These are phyloP conservation scores for Trametes gibbosa DNA, from an alignment of 768 basidiomycete genomes.

Conservation along the genomic window DNA sequence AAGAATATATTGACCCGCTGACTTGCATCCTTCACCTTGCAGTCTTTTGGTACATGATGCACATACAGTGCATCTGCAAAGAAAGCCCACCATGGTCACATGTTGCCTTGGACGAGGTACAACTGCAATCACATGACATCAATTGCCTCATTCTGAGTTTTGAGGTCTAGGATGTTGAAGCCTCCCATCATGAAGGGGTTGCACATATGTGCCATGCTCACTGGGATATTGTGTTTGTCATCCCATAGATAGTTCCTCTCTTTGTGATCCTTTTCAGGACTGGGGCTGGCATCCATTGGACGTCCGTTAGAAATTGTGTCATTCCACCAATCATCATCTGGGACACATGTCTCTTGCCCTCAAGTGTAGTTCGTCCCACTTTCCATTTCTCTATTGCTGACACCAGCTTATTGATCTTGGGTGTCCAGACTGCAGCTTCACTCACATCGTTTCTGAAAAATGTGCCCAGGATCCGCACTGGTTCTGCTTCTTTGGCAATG, in stretches of 20 bases:
- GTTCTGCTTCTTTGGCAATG: background rate
- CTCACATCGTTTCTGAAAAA: background rate
- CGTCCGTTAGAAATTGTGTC: constrained; percentile 27
- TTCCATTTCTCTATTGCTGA: background rate
- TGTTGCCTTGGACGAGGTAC: background rate
- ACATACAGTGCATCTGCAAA: constrained; percentile 11
- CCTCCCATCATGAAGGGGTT: background rate
- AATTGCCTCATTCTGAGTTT: constrained; percentile 2
- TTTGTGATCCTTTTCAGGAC: background rate
- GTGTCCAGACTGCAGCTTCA: constrained; percentile 2
- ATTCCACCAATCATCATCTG: constrained; percentile 21
- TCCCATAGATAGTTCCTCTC: constrained; percentile 7
- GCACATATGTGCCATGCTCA: background rate
- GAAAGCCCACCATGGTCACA: background rate
- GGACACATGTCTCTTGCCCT: constrained; percentile 13
- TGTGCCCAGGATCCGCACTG: background rate
- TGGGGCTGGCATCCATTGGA: constrained; percentile 24
- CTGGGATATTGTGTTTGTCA: no score
- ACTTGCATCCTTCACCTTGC: background rate
- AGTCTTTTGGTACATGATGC: background rate
- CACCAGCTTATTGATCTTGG: constrained; percentile 1
- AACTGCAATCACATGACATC: background rate
- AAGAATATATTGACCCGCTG: background rate
- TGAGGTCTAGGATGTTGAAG: background rate
- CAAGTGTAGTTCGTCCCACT: background rate